These are phyloP conservation scores for Boletus reticulatus DNA, from an alignment of 768 basidiomycete genomes.

Conservation along the genomic window DNA sequence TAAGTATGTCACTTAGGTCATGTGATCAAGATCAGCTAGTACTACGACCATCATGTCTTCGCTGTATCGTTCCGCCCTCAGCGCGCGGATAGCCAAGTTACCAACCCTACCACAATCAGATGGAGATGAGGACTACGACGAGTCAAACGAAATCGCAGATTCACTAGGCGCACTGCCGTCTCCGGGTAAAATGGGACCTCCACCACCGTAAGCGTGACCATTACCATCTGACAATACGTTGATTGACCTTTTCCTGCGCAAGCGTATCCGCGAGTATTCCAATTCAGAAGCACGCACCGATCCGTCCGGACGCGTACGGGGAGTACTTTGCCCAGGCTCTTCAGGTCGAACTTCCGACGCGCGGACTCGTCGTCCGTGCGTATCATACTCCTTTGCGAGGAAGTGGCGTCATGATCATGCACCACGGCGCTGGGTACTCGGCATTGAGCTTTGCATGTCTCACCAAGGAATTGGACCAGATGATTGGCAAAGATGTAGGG, in stretches of 20 bases:
- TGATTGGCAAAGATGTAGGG: slow-evolving; percentile 71
- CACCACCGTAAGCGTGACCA: slow-evolving; percentile 51
- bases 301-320: slow-evolving; percentile 56
- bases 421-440: slow-evolving; percentile 93
- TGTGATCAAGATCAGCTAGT: background rate
- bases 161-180: slow-evolving; percentile 59
- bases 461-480: slow-evolving; percentile 69
- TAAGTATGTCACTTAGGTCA: background rate
- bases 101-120: slow-evolving; percentile 49
- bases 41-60: slow-evolving; percentile 52
- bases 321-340: slow-evolving; percentile 78
- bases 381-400: slow-evolving; percentile 74
- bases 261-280: slow-evolving; percentile 38
- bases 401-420: slow-evolving; percentile 80
- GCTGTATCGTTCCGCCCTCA: slow-evolving; percentile 74
- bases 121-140: slow-evolving; percentile 41
- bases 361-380: slow-evolving; percentile 67
- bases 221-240: slow-evolving; percentile 1
- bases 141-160: slow-evolving; percentile 52
- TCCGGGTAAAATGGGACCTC: slow-evolving; percentile 50
- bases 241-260: slow-evolving; percentile 17
- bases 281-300: slow-evolving; percentile 67
- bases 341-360: slow-evolving; percentile 64
- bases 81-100: slow-evolving; percentile 72
- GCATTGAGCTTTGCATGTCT: slow-evolving; percentile 88